Evolutionary conservation across 1,284 basidiomycete genomes (phyloP), one percentile per base, ranked within the genome.

Genomic region (Puccinia triticina): DNA sequence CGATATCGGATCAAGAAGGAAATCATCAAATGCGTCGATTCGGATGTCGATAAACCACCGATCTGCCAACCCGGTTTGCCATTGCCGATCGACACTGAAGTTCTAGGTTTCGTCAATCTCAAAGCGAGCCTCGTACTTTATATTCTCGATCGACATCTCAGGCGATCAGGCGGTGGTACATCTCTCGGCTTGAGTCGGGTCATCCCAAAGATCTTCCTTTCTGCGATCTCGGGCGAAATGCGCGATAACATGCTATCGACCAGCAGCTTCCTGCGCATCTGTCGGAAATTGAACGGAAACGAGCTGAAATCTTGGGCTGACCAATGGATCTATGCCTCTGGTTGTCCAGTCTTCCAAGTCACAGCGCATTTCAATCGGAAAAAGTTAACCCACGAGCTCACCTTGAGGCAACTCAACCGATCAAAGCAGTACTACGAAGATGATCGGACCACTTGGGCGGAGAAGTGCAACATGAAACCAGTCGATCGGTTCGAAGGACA

Each of bases 281-380:
- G 96, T 86, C 90, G 95, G 84, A 99, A 97, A 87, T 93, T 97
- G 72, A 95, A 94, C 85, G 87, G 88, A 29, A 83, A 72, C 32
- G 85, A 85, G 23, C 90, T 95, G 53, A 90, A 93, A 81, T 90
- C 91, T 34, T 99, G 99, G 86, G 93, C 94, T 37, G 95, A 98
- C 86, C 96, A 99, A 87, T 99, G 97, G 97, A 94, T 99, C 84
- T 97, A 96, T 86, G 95, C 95, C 18, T 96, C 94, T 86, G 97
- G 97, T 5, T 98, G 95, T 86, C 97, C 97, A 0, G 91, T 92
- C 14, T 96, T 99, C 87, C 91, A 91, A 0, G 93, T 98, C 87
- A 91, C 91, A 57, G 95, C 96, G 1, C 92, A 92, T 64, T 99
- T 99, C 88, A 98, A 98, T 87, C 90, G 95, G 84, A 99, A 99